Percentiles rank a stretch among this genome's conserved stretches.
phyloP scores from a whole-genome alignment of 169 alveolate species.

The Eimeria nieschulzi region DNA sequence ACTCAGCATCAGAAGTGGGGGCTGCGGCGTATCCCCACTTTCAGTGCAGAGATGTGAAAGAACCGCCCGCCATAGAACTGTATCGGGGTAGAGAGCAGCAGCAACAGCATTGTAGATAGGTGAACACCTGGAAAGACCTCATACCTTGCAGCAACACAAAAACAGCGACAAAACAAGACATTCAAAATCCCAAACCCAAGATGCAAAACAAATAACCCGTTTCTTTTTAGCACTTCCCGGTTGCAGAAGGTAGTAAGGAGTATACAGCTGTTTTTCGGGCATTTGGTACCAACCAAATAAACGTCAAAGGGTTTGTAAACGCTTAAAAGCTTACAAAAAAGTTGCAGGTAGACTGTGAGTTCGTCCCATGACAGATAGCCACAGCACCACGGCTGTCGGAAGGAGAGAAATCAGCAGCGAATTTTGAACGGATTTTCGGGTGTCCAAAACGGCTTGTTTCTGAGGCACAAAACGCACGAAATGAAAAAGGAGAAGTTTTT shows the following conservation, averaged over 20 bases:
- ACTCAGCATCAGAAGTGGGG: too few relatives aligned
- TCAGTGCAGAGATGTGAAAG: slow-evolving; percentile 46
- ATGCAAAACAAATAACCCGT: neutral
- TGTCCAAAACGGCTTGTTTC: slow-evolving; percentile 40
- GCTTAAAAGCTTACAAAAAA: neutral
- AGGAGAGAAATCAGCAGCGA: slow-evolving; percentile 8
- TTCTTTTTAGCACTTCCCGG: too few relatives aligned
- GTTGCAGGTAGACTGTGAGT: slow-evolving; percentile 19
- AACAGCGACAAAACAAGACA: neutral
- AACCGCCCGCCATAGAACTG: slow-evolving; percentile 63
- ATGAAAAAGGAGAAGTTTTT: neutral
- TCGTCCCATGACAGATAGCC: slow-evolving; percentile 46
- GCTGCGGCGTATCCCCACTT: neutral
- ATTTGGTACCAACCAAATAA: too few relatives aligned
- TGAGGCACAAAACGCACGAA: neutral
- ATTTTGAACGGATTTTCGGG: neutral
- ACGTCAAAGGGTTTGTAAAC: too few relatives aligned
- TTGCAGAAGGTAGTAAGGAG: too few relatives aligned
- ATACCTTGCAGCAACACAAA: slow-evolving; percentile 11
- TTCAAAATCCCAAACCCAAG: neutral
- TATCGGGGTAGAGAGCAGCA: slow-evolving; percentile 55
- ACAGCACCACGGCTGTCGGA: slow-evolving; percentile 18
- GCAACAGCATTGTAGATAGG: slow-evolving; percentile 42
- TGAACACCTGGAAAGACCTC: slow-evolving; percentile 53
- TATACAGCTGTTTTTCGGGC: too few relatives aligned